Conservation (phyloP, 345 rosid species). For the Eucalyptus brandiana region DNA sequence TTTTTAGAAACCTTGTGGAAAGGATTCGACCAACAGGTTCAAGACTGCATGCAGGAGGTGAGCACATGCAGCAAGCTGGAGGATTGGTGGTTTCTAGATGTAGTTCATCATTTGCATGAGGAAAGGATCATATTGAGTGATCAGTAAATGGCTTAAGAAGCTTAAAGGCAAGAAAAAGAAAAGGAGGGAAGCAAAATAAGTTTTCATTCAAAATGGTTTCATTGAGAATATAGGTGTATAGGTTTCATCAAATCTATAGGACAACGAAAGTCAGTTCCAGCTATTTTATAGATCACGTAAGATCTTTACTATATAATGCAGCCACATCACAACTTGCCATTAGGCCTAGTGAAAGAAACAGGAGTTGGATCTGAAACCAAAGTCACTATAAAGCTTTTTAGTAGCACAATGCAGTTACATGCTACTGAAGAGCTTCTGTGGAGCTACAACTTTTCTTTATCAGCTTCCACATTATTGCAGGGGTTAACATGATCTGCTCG, state of each 20-base stretch:
- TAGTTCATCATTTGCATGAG: not conserved
- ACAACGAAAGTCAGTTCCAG: not conserved
- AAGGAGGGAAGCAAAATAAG: not conserved
- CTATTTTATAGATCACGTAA: not conserved
- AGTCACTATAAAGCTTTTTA: not conserved
- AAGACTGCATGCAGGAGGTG: not conserved
- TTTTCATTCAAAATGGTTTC: not conserved
- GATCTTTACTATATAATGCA: not conserved
- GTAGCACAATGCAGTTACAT: not conserved
- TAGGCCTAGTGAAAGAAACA: not conserved
- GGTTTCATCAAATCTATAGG: not conserved
- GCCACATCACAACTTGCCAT: not conserved
- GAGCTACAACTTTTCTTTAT: not conserved
- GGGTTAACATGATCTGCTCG: not conserved
- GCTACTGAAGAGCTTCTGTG: not conserved
- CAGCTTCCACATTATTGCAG: not conserved
- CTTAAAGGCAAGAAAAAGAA: not conserved
- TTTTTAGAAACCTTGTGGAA: not conserved
- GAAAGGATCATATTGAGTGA: not conserved
- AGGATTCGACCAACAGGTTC: not conserved
- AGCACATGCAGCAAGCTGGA: not conserved
- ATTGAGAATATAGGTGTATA: not conserved
- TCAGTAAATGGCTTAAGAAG: not conserved
- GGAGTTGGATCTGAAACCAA: not conserved
- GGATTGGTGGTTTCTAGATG: not conserved